Evolutionary conservation across 345 rosid species (phyloP).

Genomic region (Eucalyptus regnans): DNA sequence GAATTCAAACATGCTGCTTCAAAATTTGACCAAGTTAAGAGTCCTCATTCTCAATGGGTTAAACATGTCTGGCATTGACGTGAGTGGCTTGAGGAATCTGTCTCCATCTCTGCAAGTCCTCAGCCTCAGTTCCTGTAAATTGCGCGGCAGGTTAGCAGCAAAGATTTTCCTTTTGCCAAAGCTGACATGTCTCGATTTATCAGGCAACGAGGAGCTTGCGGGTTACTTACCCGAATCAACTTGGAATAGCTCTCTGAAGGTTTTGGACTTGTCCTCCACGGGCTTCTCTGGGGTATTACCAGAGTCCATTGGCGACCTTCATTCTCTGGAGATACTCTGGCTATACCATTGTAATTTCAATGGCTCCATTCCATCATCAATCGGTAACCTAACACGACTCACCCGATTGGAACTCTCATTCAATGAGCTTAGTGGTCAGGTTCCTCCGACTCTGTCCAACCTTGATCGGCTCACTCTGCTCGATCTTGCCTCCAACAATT

Average conservation of each 20-base stretch:
- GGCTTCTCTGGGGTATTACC: slow-evolving; percentile 1
- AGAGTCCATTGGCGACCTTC: neutral
- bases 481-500: neutral
- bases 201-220: too few relatives aligned
- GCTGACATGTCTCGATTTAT: neutral
- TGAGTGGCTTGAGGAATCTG: neutral
- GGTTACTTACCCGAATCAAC: too few relatives aligned
- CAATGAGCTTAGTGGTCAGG: neutral
- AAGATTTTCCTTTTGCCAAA: neutral
- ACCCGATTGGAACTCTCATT: neutral
- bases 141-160: neutral
- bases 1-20: neutral
- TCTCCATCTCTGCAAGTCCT: neutral
- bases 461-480: neutral
- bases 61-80: neutral
- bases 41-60: neutral
- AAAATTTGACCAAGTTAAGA: neutral
- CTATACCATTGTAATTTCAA: neutral
- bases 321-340: neutral
- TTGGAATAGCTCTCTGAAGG: too few relatives aligned
- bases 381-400: slow-evolving; percentile 10
- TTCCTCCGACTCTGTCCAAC: neutral
- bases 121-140: neutral
- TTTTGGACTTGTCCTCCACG: neutral
- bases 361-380: slow-evolving; percentile 11